phyloP scores from a whole-genome alignment of 352 stramenopile genomes.

The Phytophthora fragariae region DNA sequence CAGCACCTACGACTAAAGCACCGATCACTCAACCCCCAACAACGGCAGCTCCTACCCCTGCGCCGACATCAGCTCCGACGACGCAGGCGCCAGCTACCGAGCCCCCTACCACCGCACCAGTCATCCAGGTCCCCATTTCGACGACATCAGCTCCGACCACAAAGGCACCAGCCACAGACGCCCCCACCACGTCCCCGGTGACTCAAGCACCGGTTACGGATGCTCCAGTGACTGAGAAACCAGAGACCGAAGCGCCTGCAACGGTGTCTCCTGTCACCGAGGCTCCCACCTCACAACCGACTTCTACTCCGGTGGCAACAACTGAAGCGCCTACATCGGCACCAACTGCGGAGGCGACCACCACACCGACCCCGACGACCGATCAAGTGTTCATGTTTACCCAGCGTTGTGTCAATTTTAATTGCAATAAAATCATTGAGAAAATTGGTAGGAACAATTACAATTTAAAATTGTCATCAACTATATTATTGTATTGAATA shows the following conservation, averaged over 20 bases:
- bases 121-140: no score
- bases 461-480: no score
- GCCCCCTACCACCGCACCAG: not conserved
- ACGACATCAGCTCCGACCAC: no score
- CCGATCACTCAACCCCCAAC: conserved; percentile 33
- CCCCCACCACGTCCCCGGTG: no score
- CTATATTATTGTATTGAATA: no score
- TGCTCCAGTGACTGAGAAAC: not conserved
- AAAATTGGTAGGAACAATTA: no score
- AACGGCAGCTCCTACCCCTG: not conserved
- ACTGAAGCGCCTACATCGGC: conserved; percentile 19
- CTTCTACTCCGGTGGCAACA: conserved; percentile 3
- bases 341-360: conserved; percentile 6
- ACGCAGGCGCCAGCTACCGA: not conserved
- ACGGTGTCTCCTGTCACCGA: not conserved
- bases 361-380: conserved; percentile 5
- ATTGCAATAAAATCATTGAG: no score
- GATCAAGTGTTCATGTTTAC: conserved; percentile 15
- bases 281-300: conserved; percentile 1
- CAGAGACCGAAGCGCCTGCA: not conserved
- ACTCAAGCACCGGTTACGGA: no score
- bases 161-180: no score
- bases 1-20: conserved; percentile 10
- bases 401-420: no score
- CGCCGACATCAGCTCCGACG: not conserved